Base-by-base conservation (phyloP, 2,329 filamentous ascomycete species). In the Colletotrichum siamense region DNA sequence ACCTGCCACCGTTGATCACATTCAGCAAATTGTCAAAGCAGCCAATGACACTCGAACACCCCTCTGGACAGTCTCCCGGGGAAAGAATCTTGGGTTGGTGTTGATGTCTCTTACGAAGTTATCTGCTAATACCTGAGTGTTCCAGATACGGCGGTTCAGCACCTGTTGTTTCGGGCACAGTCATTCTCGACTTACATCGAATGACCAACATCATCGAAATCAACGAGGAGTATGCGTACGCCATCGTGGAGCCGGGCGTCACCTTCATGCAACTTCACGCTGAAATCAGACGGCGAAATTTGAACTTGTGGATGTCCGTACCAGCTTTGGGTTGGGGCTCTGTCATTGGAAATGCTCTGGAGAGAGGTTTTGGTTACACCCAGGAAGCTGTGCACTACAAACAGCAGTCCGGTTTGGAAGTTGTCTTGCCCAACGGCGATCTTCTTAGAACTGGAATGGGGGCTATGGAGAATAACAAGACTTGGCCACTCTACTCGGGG, bases 251-350 rank as follows among this genome's bases (percentile, higher is more conserved):
- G 76, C 83, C 83, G 1, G 87, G 88, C 2, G 87, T 88, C 12
- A 86, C 85, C 1, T 89, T 87, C 73, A 84, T 83, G 26, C 84
- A 87, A 64, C 80, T 89, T 0, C 86, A 86, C 70, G 80, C 81
- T 12, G 71, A 81, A 30, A 74, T 74, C 71, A 68, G 64, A 18
- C 26, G 59, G 18, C 65, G 86, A 85, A 82, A 85, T 15, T 71
- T 88, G 6, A 83, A 84, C 2, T 85, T 85, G 69, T 88, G 87
- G 87, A 86, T 85, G 87, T 1, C 80, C 88, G 8, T 89, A 87
- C 78, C 87, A 86, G 0, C 83, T 85, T 12, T 84, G 80, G 61
- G 79, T 81, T 28, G 81, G 66, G 59, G 65, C 8, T 74, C 71
- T 9, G 13, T 65, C 22, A 15, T 70, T 24, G 65, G 71, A 3